A percentile compares a stretch with the other conserved stretches of the same genome.
These are phyloP conservation scores for Pythium guiyangense DNA, from an alignment of 352 stramenopile species.

Conservation along the genomic window DNA sequence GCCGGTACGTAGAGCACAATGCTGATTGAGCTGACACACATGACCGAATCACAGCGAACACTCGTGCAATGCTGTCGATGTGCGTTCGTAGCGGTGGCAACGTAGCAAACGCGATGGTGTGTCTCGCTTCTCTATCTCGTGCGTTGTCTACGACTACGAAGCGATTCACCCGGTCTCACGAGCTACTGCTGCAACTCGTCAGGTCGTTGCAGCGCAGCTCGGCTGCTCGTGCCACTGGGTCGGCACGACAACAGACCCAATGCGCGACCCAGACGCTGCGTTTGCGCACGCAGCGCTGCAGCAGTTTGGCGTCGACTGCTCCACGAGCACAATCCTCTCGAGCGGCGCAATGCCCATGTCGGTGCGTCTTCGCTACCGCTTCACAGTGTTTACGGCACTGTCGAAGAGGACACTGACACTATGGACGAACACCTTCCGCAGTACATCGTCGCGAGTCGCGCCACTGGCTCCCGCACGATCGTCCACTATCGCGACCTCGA, in stretches of 20 bases:
- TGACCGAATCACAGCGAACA: background rate
- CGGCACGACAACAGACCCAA: constrained; percentile 50
- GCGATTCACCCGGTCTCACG: too few relatives aligned
- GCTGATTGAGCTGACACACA: background rate
- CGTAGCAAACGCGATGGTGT: constrained; percentile 52
- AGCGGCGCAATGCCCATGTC: constrained; percentile 59
- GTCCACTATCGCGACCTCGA: constrained; percentile 57
- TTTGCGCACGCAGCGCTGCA: constrained; percentile 46
- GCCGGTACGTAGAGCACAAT: constrained; percentile 18
- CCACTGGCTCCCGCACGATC: constrained; percentile 65
- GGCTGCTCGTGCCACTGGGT: constrained; percentile 50
- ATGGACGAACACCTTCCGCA: constrained; percentile 11
- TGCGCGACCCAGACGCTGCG: constrained; percentile 41
- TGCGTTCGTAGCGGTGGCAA: constrained; percentile 45
- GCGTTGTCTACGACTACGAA: background rate
- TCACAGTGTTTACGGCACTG: too few relatives aligned
- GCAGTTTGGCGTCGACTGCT: constrained; percentile 44
- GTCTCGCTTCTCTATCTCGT: background rate
- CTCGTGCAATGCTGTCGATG: background rate
- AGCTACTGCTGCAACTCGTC: too few relatives aligned
- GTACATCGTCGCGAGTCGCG: constrained; percentile 67
- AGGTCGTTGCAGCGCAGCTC: constrained; percentile 63
- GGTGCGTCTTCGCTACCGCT: constrained; percentile 28
- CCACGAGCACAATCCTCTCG: constrained; percentile 25
- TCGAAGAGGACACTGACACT: too few relatives aligned